Percentiles rank a stretch among this genome's conserved stretches.
phyloP scores from a whole-genome alignment of 2,329 filamentous ascomycete genomes.

The Fusarium sp. region DNA sequence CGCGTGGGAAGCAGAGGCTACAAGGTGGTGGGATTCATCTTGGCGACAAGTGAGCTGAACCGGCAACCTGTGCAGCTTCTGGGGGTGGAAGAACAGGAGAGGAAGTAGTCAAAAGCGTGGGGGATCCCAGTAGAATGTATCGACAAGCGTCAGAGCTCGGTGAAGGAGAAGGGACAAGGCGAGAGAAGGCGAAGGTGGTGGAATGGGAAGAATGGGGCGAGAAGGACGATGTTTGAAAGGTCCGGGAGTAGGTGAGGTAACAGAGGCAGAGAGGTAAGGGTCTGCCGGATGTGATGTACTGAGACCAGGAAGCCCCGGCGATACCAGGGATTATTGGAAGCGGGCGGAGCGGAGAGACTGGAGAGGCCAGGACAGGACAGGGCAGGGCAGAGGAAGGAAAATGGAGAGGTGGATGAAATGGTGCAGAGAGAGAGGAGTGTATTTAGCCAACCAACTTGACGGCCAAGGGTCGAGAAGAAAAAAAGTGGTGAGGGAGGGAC shows the following conservation, averaged over 20 bases:
- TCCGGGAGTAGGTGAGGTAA: neutral
- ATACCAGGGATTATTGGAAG: neutral
- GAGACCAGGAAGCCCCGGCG: constrained; percentile 26
- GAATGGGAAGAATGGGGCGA: constrained; percentile 35
- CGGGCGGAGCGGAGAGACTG: constrained; percentile 24
- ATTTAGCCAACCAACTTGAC: constrained; percentile 11
- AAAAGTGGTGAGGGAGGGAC: constrained; percentile 24
- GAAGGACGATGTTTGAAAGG: constrained; percentile 33
- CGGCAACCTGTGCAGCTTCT: constrained; percentile 37
- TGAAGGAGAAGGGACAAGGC: constrained; percentile 41
- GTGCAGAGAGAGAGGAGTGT: constrained; percentile 8
- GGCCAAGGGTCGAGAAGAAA: constrained; percentile 18
- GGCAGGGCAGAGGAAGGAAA: neutral
- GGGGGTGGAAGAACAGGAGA: constrained; percentile 33
- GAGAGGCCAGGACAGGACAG: neutral
- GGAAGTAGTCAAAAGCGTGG: constrained; percentile 38
- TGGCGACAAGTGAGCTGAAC: constrained; percentile 38
- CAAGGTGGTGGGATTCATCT: constrained; percentile 39
- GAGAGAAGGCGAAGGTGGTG: constrained; percentile 15
- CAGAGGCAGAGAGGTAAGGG: constrained; percentile 23
- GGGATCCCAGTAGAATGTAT: constrained; percentile 31
- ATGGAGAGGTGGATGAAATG: neutral
- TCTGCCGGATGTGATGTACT: constrained; percentile 22
- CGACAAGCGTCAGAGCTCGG: constrained; percentile 35
- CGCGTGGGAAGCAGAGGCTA: constrained; percentile 37